These are phyloP conservation scores for Podospora fimiseda DNA, from an alignment of 495 filamentous ascomycete species.

Conservation along the genomic window DNA sequence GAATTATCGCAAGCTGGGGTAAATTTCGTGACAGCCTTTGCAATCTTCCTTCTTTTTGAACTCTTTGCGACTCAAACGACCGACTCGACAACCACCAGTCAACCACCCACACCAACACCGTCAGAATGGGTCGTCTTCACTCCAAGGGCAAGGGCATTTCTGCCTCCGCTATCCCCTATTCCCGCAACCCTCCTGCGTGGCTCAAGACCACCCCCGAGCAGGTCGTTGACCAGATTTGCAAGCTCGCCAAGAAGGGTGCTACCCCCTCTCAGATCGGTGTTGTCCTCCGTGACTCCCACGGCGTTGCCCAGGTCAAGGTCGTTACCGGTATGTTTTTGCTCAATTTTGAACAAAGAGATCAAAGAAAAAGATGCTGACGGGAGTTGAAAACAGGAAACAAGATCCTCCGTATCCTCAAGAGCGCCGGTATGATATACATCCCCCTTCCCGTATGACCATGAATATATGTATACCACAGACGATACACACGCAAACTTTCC, in stretches of 20 bases:
- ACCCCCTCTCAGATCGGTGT: constrained; percentile 99
- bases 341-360: background rate
- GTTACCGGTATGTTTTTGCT: constrained; percentile 71
- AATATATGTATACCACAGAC: background rate
- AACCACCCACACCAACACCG: constrained; percentile 32
- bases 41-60: constrained; percentile 5
- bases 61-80: constrained; percentile 25
- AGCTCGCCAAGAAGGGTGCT: constrained; percentile 93
- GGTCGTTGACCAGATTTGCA: constrained; percentile 98
- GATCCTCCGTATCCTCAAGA: constrained; percentile 97
- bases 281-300: constrained; percentile 92
- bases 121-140: constrained; percentile 96
- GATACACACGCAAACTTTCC: background rate
- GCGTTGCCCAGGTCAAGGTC: constrained; percentile 92
- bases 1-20: constrained; percentile 9
- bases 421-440: constrained; percentile 41
- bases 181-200: constrained; percentile 84
- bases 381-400: constrained; percentile 70
- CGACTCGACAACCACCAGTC: constrained; percentile 28
- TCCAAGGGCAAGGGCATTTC: constrained; percentile 99
- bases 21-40: constrained; percentile 18
- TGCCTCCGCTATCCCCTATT: constrained; percentile 91
- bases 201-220: constrained; percentile 82
- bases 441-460: background rate
- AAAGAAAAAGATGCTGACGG: constrained; percentile 13